phyloP scores from a whole-genome alignment of 495 filamentous ascomycete genomes.

The Usnea hakonensis region DNA sequence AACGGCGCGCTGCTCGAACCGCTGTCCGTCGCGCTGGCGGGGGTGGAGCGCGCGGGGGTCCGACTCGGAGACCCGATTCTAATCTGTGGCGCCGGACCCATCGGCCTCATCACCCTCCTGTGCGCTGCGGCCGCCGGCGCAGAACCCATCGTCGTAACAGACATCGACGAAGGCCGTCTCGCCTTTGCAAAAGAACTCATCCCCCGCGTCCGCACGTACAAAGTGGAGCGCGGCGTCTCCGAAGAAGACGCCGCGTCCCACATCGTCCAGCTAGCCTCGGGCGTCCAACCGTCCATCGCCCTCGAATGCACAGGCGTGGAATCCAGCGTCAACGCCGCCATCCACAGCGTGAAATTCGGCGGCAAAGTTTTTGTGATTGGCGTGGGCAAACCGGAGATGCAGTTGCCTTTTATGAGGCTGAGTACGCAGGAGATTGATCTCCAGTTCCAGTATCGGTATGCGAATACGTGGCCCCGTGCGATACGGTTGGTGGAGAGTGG shows the following conservation, averaged over 20 bases:
- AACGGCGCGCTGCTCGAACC: conserved; percentile 88
- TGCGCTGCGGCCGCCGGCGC: conserved; percentile 75
- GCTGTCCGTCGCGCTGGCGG: conserved; percentile 74
- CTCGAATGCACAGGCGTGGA: conserved; percentile 83
- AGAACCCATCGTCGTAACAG: conserved; percentile 61
- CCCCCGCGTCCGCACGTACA: conserved; percentile 58
- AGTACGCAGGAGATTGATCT: conserved; percentile 75
- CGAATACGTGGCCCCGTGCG: conserved; percentile 71
- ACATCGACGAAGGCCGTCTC: conserved; percentile 63
- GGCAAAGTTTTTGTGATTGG: conserved; percentile 83
- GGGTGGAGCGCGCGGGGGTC: conserved; percentile 59
- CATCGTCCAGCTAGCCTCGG: conserved; percentile 44
- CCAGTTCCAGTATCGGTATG: conserved; percentile 78
- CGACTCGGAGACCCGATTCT: conserved; percentile 65
- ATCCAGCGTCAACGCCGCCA: conserved; percentile 61
- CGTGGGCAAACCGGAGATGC: conserved; percentile 69
- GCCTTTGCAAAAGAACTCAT: conserved; percentile 57
- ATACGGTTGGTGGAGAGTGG: conserved; percentile 58
- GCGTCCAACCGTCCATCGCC: conserved; percentile 59
- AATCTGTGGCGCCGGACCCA: conserved; percentile 79
- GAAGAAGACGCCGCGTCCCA: conserved; percentile 52
- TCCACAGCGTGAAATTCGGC: conserved; percentile 62
- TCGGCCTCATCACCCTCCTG: conserved; percentile 70
- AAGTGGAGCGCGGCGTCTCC: conserved; percentile 45
- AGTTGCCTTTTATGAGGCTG: conserved; percentile 72